A percentile compares a stretch with the other conserved stretches of the same genome.
phyloP scores from a whole-genome alignment of 257 asterid genomes.

The Catharanthus roseus region DNA sequence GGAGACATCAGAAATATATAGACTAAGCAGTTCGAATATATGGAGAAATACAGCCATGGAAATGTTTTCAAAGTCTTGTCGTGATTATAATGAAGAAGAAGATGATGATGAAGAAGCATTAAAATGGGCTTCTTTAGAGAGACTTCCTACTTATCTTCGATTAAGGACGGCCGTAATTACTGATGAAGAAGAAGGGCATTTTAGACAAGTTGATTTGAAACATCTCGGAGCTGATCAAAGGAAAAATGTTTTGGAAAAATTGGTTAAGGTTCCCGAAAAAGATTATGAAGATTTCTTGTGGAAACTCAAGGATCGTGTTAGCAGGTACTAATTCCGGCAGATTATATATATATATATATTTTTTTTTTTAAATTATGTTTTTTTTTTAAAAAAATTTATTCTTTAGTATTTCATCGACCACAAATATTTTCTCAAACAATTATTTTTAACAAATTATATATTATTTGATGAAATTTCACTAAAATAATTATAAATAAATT shows the following conservation, averaged over 20 bases:
- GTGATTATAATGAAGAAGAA: no score
- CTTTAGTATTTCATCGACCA: no score
- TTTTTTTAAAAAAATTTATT: no score
- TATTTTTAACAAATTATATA: no score
- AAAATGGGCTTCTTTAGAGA: constrained; percentile 44
- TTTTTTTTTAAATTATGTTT: no score
- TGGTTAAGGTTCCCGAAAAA: constrained; percentile 53
- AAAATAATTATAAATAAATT: no score
- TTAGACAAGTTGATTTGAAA: constrained; percentile 37
- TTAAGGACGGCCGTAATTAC: constrained; percentile 43
- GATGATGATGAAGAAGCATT: constrained; percentile 46
- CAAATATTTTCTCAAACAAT: no score
- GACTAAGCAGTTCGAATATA: constrained; percentile 52
- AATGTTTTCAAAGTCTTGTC: constrained; percentile 49
- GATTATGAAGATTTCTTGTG: constrained; percentile 58
- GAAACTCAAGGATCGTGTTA: constrained; percentile 46
- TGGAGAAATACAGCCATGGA: constrained; percentile 70
- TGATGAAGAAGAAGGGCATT: constrained; percentile 18
- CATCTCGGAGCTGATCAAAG: constrained; percentile 31
- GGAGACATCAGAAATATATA: no score
- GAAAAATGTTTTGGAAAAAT: constrained; percentile 29
- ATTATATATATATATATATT: no score
- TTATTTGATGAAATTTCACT: no score
- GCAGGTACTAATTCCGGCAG: constrained; percentile 31
- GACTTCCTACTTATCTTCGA: constrained; percentile 51